Conservation (phyloP, 108 stramenopile genomes). For the Conticribra guillardii region DNA sequence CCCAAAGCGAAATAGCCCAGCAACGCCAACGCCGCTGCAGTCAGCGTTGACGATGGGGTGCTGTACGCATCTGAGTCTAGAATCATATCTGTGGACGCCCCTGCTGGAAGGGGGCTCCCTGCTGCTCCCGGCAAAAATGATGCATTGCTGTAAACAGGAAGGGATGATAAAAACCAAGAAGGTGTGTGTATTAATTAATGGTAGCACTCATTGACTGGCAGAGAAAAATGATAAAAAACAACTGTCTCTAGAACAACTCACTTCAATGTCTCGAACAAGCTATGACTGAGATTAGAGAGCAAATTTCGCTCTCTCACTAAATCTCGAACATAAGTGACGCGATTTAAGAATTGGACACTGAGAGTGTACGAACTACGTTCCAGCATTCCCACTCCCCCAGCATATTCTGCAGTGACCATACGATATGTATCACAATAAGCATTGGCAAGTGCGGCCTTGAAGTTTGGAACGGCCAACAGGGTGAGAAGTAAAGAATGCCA, state of each 20-base stretch:
- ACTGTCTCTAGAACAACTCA: too few relatives aligned
- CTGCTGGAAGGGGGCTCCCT: slow-evolving; percentile 26
- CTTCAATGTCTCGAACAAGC: slow-evolving; percentile 69
- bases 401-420: slow-evolving; percentile 77
- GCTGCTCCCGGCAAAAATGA: slow-evolving; percentile 27
- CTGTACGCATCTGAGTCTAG: slow-evolving; percentile 6
- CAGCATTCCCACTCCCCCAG: slow-evolving; percentile 82
- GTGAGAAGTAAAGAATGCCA: slow-evolving; percentile 91
- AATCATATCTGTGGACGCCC: slow-evolving; percentile 13
- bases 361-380: slow-evolving; percentile 87
- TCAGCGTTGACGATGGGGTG: slow-evolving; percentile 9
- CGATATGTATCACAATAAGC: slow-evolving; percentile 91
- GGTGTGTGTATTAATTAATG: too few relatives aligned
- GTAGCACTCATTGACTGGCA: too few relatives aligned
- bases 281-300: slow-evolving; percentile 64
- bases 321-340: slow-evolving; percentile 88
- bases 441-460: slow-evolving; percentile 89
- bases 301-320: slow-evolving; percentile 73
- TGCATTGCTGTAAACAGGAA: too few relatives aligned
- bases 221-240: too few relatives aligned
- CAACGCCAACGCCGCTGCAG: slow-evolving; percentile 25
- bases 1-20: slow-evolving; percentile 30
- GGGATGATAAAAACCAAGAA: too few relatives aligned
- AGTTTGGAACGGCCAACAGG: slow-evolving; percentile 90
- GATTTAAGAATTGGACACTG: slow-evolving; percentile 92